Evolutionary conservation across 78 protist genomes (phyloP).

Genomic region (Pigoraptor vietnamica): DNA sequence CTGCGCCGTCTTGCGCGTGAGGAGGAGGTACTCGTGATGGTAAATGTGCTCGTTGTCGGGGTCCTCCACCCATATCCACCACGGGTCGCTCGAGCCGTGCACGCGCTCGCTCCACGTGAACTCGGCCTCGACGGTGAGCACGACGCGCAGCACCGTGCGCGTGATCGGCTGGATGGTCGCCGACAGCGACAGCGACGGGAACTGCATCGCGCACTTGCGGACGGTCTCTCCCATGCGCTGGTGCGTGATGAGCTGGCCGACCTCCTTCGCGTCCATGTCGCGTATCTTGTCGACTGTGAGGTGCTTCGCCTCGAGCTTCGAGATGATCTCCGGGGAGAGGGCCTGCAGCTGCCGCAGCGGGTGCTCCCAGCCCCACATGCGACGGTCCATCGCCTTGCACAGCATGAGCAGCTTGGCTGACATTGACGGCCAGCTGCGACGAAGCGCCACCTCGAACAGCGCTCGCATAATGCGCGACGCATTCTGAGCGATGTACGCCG

Average conservation of each 20-base stretch:
- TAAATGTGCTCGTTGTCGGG: constrained; percentile 66
- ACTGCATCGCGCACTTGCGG: not conserved
- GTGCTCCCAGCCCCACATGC: constrained; percentile 61
- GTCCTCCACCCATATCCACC: constrained; percentile 75
- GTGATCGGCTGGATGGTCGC: constrained; percentile 87
- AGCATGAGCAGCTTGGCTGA: constrained; percentile 46
- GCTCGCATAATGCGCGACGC: constrained; percentile 81
- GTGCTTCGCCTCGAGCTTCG: not conserved
- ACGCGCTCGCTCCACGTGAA: constrained; percentile 56
- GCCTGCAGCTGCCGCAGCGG: constrained; percentile 1
- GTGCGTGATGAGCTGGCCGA: constrained; percentile 56
- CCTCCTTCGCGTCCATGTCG: constrained; percentile 71
- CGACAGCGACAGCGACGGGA: constrained; percentile 73
- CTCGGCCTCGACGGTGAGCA: constrained; percentile 43
- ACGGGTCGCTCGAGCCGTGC: constrained; percentile 73
- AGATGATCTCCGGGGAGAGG: not conserved
- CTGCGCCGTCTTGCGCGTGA: constrained; percentile 37
- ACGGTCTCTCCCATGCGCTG: constrained; percentile 29
- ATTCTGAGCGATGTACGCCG: constrained; percentile 77
- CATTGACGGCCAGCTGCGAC: not conserved
- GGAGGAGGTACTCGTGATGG: constrained; percentile 76
- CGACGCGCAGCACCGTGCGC: constrained; percentile 75
- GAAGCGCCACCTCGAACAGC: constrained; percentile 84
- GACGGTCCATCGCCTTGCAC: constrained; percentile 78
- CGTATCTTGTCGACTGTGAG: constrained; percentile 40